Conservation (phyloP, 2,329 filamentous ascomycete genomes). For the Coniella lustricola region DNA sequence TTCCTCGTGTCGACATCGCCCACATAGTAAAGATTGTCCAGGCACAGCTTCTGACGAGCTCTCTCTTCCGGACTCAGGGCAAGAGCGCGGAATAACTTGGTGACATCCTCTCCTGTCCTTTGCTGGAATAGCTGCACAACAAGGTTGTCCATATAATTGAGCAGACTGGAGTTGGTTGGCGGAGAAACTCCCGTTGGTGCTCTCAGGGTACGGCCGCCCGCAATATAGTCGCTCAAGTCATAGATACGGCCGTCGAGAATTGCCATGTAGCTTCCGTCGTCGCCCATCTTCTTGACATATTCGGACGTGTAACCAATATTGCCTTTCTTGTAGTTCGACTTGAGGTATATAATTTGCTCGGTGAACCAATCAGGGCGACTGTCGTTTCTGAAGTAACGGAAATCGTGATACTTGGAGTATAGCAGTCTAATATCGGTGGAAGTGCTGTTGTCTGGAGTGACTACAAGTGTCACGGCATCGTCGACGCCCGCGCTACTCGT, state of each 20-base stretch:
- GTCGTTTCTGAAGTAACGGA: slow-evolving; percentile 77
- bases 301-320: slow-evolving; percentile 74
- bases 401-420: slow-evolving; percentile 85
- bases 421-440: slow-evolving; percentile 60
- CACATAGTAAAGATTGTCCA: slow-evolving; percentile 93
- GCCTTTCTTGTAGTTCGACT: slow-evolving; percentile 76
- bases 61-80: slow-evolving; percentile 50
- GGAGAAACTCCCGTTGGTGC: slow-evolving; percentile 45
- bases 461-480: slow-evolving; percentile 75
- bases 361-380: slow-evolving; percentile 85
- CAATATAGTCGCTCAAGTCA: slow-evolving; percentile 78
- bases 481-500: slow-evolving; percentile 53
- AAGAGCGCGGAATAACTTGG: slow-evolving; percentile 73
- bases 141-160: slow-evolving; percentile 72
- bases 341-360: slow-evolving; percentile 76
- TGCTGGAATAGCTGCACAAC: slow-evolving; percentile 73
- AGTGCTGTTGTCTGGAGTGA: slow-evolving; percentile 66
- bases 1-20: slow-evolving; percentile 87
- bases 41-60: slow-evolving; percentile 67
- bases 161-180: slow-evolving; percentile 41
- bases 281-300: slow-evolving; percentile 66
- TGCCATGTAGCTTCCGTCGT: slow-evolving; percentile 60
- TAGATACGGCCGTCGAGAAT: slow-evolving; percentile 77
- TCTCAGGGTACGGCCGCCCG: slow-evolving; percentile 62
- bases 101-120: slow-evolving; percentile 71